Evolutionary conservation across 1,139 yeast species (phyloP), one percentile per base, ranked within the genome.

Genomic region (Meyerozyma carpophila): DNA sequence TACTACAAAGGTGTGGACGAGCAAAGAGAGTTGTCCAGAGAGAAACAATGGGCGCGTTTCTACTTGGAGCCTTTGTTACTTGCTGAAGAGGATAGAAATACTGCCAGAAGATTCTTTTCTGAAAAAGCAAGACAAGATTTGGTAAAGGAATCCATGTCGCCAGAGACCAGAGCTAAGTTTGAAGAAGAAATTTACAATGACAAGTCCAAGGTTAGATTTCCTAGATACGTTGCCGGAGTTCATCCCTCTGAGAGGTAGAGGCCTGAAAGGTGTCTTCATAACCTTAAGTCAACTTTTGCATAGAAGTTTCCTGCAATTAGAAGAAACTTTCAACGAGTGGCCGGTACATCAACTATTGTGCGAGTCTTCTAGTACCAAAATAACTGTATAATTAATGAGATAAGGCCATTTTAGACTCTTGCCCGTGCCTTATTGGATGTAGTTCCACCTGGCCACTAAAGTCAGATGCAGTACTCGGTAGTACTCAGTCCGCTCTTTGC

Each of bases 21-120:
- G 64, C 84, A 82, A 59, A 73, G 83, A 56, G 96, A 88, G 65
- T 75, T 87, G 41, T 67, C 80, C 38, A 75, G 96, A 58, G 96
- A 88, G 65, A 81, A 78, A 58, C 73, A 76, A 47, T 86, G 94
- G 91, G 79, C 93, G 11, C 75, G 95, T 53, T 79, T 86, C 56
- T 70, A 84, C 61, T 65, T 88, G 47, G 77, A 81, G 55, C 95
- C 96, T 4, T 70, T 86, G 51, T 74, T 88, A 47, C 77, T 81
- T 53, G 95, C 95, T 36, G 96, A 88, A 65, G 81, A 81, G 51
- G 96, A 88, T 63, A 76, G 96, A 62, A 86, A 84, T 54, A 63
- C 75, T 39, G 89, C 87, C 41, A 80, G 96, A 69, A 77, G 95
- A 59, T 78, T 78, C 50, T 72, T 69, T 54, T 80, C 88, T 43